These are phyloP conservation scores for Argentina anserina DNA, from an alignment of 306 rosid genomes.

Conservation along the genomic window DNA sequence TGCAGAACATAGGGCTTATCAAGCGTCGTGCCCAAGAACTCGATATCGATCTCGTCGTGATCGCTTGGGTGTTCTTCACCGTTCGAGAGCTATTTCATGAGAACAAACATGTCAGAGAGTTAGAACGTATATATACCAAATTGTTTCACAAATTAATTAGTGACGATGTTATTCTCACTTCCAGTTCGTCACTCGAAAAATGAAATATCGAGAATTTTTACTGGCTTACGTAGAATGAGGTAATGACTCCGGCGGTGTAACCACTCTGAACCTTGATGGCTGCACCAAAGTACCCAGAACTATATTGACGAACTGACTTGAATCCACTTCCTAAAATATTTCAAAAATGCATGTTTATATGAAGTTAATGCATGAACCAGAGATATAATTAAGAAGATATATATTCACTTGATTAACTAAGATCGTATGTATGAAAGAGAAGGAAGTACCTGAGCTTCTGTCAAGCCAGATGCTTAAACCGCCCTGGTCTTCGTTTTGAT, in stretches of 20 bases:
- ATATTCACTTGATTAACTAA: too few species aligned
- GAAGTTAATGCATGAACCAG: neutral
- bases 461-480: constrained; percentile 73
- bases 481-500: constrained; percentile 59
- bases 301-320: constrained; percentile 59
- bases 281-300: constrained; percentile 77
- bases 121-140: neutral
- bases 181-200: neutral
- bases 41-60: constrained; percentile 91
- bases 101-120: neutral
- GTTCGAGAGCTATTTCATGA: constrained; percentile 75
- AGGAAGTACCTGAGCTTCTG: constrained; percentile 43
- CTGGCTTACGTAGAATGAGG: constrained; percentile 66
- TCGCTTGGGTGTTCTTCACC: constrained; percentile 66
- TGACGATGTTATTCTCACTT: neutral
- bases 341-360: neutral
- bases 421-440: too few species aligned
- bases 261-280: constrained; percentile 77
- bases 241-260: constrained; percentile 85
- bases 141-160: neutral
- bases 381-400: neutral
- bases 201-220: neutral
- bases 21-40: constrained; percentile 76
- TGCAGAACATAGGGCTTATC: constrained; percentile 84
- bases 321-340: constrained; percentile 74